These are phyloP conservation scores for Talaromyces ruber DNA, from an alignment of 495 filamentous ascomycete genomes.

Conservation along the genomic window DNA sequence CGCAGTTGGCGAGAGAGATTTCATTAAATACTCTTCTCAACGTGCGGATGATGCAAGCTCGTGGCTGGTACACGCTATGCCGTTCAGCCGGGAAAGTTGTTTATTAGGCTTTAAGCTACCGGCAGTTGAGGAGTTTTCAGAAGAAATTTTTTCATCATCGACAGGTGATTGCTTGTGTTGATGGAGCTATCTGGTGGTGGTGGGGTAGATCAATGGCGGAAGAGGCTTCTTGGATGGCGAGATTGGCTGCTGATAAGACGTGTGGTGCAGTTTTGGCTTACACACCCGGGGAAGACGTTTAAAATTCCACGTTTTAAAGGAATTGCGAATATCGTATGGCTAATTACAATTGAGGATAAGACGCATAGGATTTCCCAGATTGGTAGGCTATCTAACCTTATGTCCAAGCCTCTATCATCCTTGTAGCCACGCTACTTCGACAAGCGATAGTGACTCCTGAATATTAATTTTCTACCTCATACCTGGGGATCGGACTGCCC, in stretches of 20 bases:
- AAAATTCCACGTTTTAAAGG: neutral
- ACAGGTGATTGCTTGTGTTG: neutral
- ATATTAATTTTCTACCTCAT: no score
- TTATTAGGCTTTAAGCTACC: neutral
- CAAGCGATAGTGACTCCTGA: no score
- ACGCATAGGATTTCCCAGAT: neutral
- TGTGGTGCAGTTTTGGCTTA: neutral
- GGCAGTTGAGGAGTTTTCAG: neutral
- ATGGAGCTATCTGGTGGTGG: neutral
- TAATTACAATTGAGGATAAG: neutral
- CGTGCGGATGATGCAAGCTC: neutral
- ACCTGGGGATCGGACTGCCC: no score
- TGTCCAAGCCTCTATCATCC: neutral
- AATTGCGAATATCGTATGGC: neutral
- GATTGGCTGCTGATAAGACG: slow-evolving; percentile 2
- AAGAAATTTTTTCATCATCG: neutral
- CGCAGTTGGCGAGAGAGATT: neutral
- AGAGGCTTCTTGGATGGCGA: slow-evolving; percentile 1
- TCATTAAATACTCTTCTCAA: neutral
- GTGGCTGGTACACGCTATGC: neutral
- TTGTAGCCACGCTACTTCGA: no score
- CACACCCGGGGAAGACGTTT: neutral
- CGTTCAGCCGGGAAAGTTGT: neutral
- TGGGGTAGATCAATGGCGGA: neutral
- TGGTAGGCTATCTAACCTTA: neutral